Evolutionary conservation across 2,329 filamentous ascomycete genomes (phyloP).

Genomic region (Sclerotiophoma versabilis): DNA sequence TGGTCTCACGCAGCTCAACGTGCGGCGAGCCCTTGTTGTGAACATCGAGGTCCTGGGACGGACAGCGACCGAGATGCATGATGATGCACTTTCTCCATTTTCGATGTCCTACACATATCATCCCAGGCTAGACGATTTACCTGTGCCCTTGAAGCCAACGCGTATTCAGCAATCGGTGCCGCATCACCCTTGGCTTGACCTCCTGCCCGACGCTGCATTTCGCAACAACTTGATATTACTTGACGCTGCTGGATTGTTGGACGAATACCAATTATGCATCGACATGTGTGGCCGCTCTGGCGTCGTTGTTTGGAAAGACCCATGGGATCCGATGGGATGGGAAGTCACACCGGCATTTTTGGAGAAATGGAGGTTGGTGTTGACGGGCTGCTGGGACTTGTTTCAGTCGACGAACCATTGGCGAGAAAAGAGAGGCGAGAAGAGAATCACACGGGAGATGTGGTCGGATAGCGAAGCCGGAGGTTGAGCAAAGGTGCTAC

Average conservation of each 20-base stretch:
- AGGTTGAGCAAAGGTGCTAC: background rate
- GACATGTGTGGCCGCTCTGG: conserved; percentile 1
- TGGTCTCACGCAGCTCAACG: conserved; percentile 10
- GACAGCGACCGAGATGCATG: conserved; percentile 7
- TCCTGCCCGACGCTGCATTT: conserved; percentile 63
- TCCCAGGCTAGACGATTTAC: background rate
- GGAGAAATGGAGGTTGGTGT: conserved; percentile 1
- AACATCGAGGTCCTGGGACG: conserved; percentile 13
- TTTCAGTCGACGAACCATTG: conserved; percentile 7
- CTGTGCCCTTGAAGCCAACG: conserved; percentile 56
- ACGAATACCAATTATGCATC: conserved; percentile 4
- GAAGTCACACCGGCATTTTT: conserved; percentile 7
- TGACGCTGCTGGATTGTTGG: conserved; percentile 2
- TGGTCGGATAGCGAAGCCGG: background rate
- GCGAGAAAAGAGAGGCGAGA: conserved; percentile 7
- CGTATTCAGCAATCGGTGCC: conserved; percentile 55
- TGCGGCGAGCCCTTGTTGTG: conserved; percentile 1
- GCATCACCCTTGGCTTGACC: conserved; percentile 63
- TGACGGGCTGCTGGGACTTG: conserved; percentile 2
- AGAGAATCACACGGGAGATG: background rate
- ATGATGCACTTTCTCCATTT: conserved; percentile 7
- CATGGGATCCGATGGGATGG: conserved; percentile 10
- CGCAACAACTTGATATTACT: conserved; percentile 57
- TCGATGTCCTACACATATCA: background rate
- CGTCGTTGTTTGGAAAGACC: conserved; percentile 5